Evolutionary conservation across 2,329 filamentous ascomycete genomes (phyloP).

Genomic region (Madurella mycetomatis): DNA sequence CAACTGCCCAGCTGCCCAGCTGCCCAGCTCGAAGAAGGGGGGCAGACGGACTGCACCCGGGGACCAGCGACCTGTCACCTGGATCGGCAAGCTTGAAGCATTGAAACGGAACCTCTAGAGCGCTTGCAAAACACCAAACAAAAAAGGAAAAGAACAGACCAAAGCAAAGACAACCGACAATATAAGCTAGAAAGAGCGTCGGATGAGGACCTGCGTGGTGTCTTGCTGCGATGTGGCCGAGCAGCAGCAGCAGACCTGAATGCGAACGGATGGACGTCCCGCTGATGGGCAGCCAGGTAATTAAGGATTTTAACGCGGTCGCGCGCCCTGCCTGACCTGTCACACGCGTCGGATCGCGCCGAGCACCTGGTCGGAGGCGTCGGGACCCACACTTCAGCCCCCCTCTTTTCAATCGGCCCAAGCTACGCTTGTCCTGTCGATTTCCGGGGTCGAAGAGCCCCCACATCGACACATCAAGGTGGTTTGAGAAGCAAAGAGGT

Average conservation of each 20-base stretch:
- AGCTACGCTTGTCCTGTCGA: neutral
- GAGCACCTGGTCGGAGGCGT: neutral
- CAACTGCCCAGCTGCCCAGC: slow-evolving; percentile 2
- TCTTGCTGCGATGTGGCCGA: slow-evolving; percentile 5
- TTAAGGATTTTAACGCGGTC: slow-evolving; percentile 26
- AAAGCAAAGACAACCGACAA: neutral
- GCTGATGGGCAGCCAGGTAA: slow-evolving; percentile 6
- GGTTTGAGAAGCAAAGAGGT: too few relatives aligned
- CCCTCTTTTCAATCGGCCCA: neutral
- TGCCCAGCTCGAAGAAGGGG: slow-evolving; percentile 1
- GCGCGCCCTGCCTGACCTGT: slow-evolving; percentile 12
- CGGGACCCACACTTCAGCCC: slow-evolving; percentile 15
- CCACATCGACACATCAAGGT: too few relatives aligned
- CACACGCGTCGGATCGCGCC: slow-evolving; percentile 22
- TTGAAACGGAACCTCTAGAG: slow-evolving; percentile 2
- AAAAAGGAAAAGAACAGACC: slow-evolving; percentile 1
- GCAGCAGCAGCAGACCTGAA: slow-evolving; percentile 5
- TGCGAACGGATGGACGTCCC: slow-evolving; percentile 1
- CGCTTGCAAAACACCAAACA: slow-evolving; percentile 1
- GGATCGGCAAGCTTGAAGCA: slow-evolving; percentile 8
- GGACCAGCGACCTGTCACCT: slow-evolving; percentile 19
- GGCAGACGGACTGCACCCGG: slow-evolving; percentile 11
- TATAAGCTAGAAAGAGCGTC: neutral
- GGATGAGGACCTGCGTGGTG: neutral
- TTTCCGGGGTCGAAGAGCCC: too few relatives aligned